Percentiles rank a stretch among this genome's conserved stretches.
Conservation (phyloP, 768 basidiomycete species). For the Phylloporus sp. region DNA sequence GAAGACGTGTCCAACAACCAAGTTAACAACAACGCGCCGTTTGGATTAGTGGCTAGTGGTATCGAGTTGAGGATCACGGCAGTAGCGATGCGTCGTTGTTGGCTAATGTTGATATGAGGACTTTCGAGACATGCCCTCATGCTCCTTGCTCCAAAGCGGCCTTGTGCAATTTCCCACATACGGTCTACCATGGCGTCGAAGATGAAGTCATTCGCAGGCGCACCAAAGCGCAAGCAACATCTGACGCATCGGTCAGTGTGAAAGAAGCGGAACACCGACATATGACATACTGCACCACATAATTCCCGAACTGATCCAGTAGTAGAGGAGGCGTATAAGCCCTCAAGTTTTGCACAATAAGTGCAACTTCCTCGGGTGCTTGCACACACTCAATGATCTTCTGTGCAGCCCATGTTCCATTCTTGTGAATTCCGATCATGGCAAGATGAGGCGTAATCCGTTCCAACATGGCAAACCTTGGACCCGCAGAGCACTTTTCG, state of each 20-base stretch:
- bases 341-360: constrained; percentile 83
- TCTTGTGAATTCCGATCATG: constrained; percentile 98
- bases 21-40: constrained; percentile 91
- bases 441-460: constrained; percentile 91
- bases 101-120: constrained; percentile 78
- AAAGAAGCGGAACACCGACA: background rate
- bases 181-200: constrained; percentile 98
- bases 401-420: constrained; percentile 99
- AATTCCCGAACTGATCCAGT: constrained; percentile 91
- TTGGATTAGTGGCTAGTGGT: constrained; percentile 95
- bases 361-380: constrained; percentile 76
- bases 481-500: constrained; percentile 74
- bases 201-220: constrained; percentile 90
- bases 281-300: constrained; percentile 79
- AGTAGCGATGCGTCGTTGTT: constrained; percentile 93
- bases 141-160: constrained; percentile 94
- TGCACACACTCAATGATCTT: constrained; percentile 97
- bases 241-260: constrained; percentile 35
- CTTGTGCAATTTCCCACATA: constrained; percentile 98
- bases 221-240: constrained; percentile 86
- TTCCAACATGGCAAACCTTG: constrained; percentile 89
- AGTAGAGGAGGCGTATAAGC: constrained; percentile 92
- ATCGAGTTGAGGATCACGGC: constrained; percentile 96
- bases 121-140: constrained; percentile 97
- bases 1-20: constrained; percentile 96